phyloP scores from a whole-genome alignment of 345 rosid species.

The Eucalyptus paniculata region DNA sequence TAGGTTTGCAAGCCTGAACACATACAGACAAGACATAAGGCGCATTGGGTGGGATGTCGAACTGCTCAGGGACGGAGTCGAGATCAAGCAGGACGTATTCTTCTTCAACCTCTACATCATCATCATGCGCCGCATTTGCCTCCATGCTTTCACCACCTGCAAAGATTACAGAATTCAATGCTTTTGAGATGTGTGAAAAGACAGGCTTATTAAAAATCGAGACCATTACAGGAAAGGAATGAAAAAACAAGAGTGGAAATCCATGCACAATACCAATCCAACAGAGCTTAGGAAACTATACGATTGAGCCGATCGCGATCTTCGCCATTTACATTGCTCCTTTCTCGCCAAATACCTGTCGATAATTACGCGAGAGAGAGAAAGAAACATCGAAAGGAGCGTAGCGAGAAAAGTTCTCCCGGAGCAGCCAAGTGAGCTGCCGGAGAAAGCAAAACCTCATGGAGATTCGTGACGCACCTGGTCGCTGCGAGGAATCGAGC shows the following conservation, averaged over 20 bases:
- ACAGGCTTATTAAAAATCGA: background rate
- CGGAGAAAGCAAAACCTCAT: background rate
- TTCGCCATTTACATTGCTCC: background rate
- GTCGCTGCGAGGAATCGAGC: background rate
- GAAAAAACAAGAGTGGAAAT: background rate
- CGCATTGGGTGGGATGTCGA: constrained; percentile 30
- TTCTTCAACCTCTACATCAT: constrained; percentile 9
- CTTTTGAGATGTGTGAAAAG: background rate
- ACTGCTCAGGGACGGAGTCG: constrained; percentile 17
- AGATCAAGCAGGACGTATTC: constrained; percentile 49
- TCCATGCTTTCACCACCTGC: constrained; percentile 12
- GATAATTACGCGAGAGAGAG: background rate
- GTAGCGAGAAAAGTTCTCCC: background rate
- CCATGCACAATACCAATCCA: background rate
- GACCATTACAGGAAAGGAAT: background rate
- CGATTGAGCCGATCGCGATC: background rate
- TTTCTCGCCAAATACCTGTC: background rate
- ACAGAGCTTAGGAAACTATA: background rate
- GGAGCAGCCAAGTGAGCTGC: background rate
- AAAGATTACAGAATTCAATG: background rate
- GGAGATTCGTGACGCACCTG: background rate
- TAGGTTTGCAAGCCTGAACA: background rate
- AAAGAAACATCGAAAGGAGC: background rate
- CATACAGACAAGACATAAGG: constrained; percentile 43
- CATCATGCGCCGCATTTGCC: background rate